phyloP scores from a whole-genome alignment of 2,329 filamentous ascomycete genomes.

The Colletotrichum sansevieriae region DNA sequence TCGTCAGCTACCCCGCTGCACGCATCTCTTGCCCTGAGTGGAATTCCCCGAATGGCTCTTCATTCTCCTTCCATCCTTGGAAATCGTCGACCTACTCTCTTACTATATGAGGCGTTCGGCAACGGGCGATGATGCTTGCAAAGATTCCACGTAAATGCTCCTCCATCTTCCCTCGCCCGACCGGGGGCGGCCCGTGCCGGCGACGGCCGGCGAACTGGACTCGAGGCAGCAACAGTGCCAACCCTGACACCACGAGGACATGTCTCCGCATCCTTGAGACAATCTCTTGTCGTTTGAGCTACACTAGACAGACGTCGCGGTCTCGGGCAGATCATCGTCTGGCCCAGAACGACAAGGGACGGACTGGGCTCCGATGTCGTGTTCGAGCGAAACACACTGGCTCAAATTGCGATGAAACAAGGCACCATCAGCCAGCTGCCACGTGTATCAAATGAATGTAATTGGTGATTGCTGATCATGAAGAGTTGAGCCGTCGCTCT shows the following conservation, averaged over 20 bases:
- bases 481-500: too few relatives aligned
- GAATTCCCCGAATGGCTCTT: not conserved
- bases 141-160: not conserved
- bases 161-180: not conserved
- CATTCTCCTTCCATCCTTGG: conserved; percentile 9
- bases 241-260: not conserved
- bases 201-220: conserved; percentile 1
- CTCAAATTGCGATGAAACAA: not conserved
- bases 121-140: not conserved
- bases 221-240: not conserved
- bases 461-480: not conserved
- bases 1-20: conserved; percentile 15
- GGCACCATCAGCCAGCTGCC: not conserved
- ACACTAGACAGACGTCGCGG: not conserved
- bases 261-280: not conserved
- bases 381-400: not conserved
- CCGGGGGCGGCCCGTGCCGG: conserved; percentile 8
- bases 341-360: not conserved
- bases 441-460: not conserved
- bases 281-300: not conserved
- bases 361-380: not conserved
- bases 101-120: too few relatives aligned
- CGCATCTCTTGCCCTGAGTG: conserved; percentile 13
- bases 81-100: not conserved
- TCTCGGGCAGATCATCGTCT: conserved; percentile 4